Evolutionary conservation across 2,329 filamentous ascomycete genomes (phyloP).

Genomic region (Arthroderma uncinatum): DNA sequence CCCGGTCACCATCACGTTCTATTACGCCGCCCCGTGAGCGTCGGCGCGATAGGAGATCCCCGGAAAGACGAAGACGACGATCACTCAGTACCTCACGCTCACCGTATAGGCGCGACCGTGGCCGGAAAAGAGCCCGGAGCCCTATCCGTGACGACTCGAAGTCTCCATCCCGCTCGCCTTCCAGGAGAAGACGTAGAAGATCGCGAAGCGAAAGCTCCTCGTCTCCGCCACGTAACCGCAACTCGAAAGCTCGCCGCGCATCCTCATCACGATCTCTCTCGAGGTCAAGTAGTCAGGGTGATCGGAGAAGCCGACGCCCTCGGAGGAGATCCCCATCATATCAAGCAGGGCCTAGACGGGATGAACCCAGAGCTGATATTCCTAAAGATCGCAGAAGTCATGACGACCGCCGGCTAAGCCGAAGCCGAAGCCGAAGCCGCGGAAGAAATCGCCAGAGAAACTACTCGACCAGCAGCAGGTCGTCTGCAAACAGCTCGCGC

Average conservation of each 20-base stretch:
- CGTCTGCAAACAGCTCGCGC: conserved; percentile 22
- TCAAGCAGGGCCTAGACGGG: conserved; percentile 32
- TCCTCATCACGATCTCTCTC: conserved; percentile 30
- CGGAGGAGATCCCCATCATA: conserved; percentile 36
- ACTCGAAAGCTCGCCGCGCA: conserved; percentile 18
- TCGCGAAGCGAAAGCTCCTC: conserved; percentile 29
- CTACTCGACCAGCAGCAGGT: conserved; percentile 20
- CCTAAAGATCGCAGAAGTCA: conserved; percentile 35
- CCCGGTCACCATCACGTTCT: conserved; percentile 21
- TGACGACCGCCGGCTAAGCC: conserved; percentile 34
- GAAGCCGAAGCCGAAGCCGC: conserved; percentile 21
- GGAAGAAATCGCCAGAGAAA: conserved; percentile 20
- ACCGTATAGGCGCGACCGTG: conserved; percentile 27
- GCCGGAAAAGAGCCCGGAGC: conserved; percentile 27
- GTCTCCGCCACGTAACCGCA: conserved; percentile 24
- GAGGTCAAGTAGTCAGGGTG: conserved; percentile 24
- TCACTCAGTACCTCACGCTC: conserved; percentile 31
- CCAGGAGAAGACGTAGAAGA: conserved; percentile 39
- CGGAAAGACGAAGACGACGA: conserved; percentile 25
- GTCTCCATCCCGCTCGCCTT: conserved; percentile 45
- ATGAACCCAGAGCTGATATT: conserved; percentile 40
- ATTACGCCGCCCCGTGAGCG: conserved; percentile 19
- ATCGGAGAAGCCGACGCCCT: conserved; percentile 24
- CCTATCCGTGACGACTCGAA: conserved; percentile 34
- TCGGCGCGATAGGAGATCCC: conserved; percentile 18